Conservation (phyloP, 306 rosid species). For the Castanea crenata region DNA sequence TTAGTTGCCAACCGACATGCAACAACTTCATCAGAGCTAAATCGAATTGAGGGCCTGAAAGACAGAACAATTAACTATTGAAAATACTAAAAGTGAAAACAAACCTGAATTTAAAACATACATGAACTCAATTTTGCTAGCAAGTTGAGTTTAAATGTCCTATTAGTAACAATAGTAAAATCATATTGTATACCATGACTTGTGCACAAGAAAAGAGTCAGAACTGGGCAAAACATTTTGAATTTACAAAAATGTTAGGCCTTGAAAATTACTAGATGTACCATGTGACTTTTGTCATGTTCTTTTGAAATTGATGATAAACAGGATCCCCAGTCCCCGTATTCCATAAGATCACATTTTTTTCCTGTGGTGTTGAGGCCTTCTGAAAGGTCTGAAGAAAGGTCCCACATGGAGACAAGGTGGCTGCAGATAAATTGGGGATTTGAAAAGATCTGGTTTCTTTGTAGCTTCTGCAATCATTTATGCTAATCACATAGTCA, state of each 20-base stretch:
- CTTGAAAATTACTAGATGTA: slow-evolving; percentile 17
- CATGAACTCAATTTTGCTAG: neutral
- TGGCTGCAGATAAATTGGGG: slow-evolving; percentile 53
- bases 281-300: slow-evolving; percentile 68
- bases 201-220: neutral
- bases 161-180: neutral
- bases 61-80: neutral
- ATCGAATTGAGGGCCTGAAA: slow-evolving; percentile 78
- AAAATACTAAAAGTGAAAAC: neutral
- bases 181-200: neutral
- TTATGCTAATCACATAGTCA: slow-evolving; percentile 42
- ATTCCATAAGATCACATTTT: slow-evolving; percentile 72
- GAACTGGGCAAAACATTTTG: neutral
- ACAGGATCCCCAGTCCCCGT: slow-evolving; percentile 53
- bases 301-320: slow-evolving; percentile 73
- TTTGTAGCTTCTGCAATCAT: slow-evolving; percentile 48
- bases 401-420: slow-evolving; percentile 73
- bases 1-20: slow-evolving; percentile 81
- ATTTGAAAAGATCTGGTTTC: slow-evolving; percentile 70
- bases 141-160: neutral
- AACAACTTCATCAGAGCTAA: slow-evolving; percentile 74
- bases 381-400: slow-evolving; percentile 76
- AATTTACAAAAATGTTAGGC: neutral
- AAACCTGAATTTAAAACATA: neutral
- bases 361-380: slow-evolving; percentile 63